phyloP scores from a whole-genome alignment of 192 early-diverging fungal genomes.

The Dissophora globulifera region DNA sequence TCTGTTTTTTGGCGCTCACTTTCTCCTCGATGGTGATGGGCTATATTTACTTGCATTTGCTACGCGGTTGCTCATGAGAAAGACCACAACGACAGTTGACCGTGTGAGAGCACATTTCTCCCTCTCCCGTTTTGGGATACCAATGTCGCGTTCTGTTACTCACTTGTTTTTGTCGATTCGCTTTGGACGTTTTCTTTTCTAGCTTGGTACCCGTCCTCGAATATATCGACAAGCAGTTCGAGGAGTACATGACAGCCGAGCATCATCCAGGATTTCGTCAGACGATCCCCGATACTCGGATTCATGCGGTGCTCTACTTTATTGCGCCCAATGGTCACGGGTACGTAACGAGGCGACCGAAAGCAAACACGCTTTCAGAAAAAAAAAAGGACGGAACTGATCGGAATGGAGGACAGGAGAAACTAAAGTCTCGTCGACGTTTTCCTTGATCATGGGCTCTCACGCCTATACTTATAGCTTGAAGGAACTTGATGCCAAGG shows the following conservation, averaged over 20 bases:
- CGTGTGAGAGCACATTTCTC: no score
- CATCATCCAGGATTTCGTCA: constrained; percentile 75
- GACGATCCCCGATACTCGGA: constrained; percentile 87
- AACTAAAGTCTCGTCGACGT: no score
- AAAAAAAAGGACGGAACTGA: no score
- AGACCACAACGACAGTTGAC: no score
- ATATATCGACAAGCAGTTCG: constrained; percentile 97
- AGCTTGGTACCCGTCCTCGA: constrained; percentile 92
- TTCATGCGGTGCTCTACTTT: constrained; percentile 97
- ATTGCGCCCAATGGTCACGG: constrained; percentile 95
- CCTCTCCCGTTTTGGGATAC: no score
- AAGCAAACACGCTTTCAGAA: not conserved
- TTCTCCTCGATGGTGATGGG: no score
- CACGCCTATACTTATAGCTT: constrained; percentile 35
- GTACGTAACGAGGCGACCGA: no score
- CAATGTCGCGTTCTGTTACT: no score
- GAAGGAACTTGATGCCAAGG: constrained; percentile 69
- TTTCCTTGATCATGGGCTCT: not conserved
- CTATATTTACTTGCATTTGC: no score
- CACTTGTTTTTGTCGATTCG: not conserved
- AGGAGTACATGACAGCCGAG: constrained; percentile 88
- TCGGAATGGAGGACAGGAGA: no score
- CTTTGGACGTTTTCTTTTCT: constrained; percentile 12
- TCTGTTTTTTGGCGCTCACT: no score
- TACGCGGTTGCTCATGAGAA: no score